phyloP scores from a whole-genome alignment of 2,329 filamentous ascomycete genomes.

The Aspergillus niger region DNA sequence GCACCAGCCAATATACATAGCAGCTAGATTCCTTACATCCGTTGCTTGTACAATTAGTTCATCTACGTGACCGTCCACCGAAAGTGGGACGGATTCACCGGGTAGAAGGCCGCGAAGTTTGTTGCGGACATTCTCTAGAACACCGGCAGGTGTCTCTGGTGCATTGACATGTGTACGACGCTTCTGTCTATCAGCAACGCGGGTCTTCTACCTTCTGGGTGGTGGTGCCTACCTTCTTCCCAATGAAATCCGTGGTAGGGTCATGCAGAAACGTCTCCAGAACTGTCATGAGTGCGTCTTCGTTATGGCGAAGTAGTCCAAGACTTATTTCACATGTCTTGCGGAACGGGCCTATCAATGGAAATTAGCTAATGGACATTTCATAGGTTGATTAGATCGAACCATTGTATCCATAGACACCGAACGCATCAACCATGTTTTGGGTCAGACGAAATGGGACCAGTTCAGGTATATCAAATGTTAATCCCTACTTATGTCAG shows the following conservation, averaged over 20 bases:
- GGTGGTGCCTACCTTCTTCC: slow-evolving; percentile 60
- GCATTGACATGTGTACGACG: slow-evolving; percentile 55
- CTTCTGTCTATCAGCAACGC: slow-evolving; percentile 27
- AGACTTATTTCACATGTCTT: slow-evolving; percentile 89
- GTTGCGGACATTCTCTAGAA: slow-evolving; percentile 82
- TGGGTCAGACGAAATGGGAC: slow-evolving; percentile 97
- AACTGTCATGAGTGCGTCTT: slow-evolving; percentile 96
- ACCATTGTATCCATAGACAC: slow-evolving; percentile 86
- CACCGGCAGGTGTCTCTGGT: slow-evolving; percentile 71
- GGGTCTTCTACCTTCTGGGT: not conserved
- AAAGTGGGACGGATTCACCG: slow-evolving; percentile 87
- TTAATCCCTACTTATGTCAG: slow-evolving; percentile 62
- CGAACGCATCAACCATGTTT: slow-evolving; percentile 98
- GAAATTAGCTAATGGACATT: not conserved
- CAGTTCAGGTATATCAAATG: slow-evolving; percentile 89
- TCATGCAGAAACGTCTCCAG: slow-evolving; percentile 97
- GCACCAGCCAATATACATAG: slow-evolving; percentile 98
- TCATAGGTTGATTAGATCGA: slow-evolving; percentile 8
- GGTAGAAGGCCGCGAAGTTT: slow-evolving; percentile 84
- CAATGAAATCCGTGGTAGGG: slow-evolving; percentile 89
- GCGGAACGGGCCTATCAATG: slow-evolving; percentile 69
- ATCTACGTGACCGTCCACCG: slow-evolving; percentile 96
- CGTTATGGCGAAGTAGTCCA: slow-evolving; percentile 79
- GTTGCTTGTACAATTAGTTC: slow-evolving; percentile 87
- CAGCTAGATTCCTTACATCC: slow-evolving; percentile 74